Percentiles rank a stretch among this genome's conserved stretches.
phyloP scores from a whole-genome alignment of 1,284 basidiomycete species.

The Microbotryum saponariae region DNA sequence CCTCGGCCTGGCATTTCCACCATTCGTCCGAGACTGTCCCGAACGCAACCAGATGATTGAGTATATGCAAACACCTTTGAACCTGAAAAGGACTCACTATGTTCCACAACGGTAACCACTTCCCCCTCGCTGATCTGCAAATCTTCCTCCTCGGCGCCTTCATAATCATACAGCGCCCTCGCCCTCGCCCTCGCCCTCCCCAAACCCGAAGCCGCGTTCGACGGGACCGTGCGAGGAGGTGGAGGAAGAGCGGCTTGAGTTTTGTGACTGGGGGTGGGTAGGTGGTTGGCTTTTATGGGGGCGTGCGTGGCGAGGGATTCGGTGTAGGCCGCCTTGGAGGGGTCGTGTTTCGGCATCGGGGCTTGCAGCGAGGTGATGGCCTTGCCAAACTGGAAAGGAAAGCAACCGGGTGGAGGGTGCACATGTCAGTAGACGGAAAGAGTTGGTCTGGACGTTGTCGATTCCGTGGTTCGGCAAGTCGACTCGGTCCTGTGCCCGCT shows the following conservation, averaged over 20 bases:
- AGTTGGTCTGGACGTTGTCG: not conserved
- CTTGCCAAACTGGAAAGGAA: slow-evolving; percentile 16
- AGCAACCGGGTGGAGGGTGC: too few species aligned
- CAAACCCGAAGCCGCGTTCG: not conserved
- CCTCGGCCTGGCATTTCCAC: slow-evolving; percentile 11
- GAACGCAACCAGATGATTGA: not conserved
- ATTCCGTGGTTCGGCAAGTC: too few species aligned
- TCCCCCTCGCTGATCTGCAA: slow-evolving; percentile 16
- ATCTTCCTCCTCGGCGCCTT: slow-evolving; percentile 11
- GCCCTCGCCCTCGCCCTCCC: slow-evolving; percentile 5
- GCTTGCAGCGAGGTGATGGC: slow-evolving; percentile 14
- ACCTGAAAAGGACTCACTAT: too few species aligned
- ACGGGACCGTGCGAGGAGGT: not conserved
- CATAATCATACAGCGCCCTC: slow-evolving; percentile 21
- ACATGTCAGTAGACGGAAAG: too few species aligned
- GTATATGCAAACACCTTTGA: not conserved
- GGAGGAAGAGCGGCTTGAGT: not conserved
- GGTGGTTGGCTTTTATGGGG: not conserved
- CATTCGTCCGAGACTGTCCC: slow-evolving; percentile 20
- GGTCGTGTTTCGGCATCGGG: slow-evolving; percentile 12
- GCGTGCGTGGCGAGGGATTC: slow-evolving; percentile 9
- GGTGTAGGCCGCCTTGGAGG: slow-evolving; percentile 5
- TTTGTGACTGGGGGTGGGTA: not conserved
- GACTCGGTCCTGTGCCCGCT: too few species aligned
- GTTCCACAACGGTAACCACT: slow-evolving; percentile 11